Conservation (phyloP, 805 yeast genomes). For the Maudiozyma barnettii region DNA sequence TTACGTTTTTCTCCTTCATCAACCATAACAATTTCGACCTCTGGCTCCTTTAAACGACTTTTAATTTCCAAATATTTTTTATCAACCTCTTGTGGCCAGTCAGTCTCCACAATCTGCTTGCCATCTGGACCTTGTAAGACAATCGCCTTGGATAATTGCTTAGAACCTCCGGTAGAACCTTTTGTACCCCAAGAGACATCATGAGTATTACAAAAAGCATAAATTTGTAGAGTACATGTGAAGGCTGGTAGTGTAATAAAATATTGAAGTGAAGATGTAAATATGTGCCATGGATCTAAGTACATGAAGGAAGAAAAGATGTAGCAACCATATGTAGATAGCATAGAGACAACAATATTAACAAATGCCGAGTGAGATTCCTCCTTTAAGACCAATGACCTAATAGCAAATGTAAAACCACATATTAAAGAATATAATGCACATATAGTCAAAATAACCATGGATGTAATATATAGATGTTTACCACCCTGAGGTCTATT, state of each 20-base stretch:
- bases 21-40: conserved; percentile 20
- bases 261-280: conserved; percentile 82
- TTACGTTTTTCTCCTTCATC: conserved; percentile 36
- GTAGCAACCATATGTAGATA: conserved; percentile 89
- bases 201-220: conserved; percentile 95
- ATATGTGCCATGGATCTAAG: conserved; percentile 92
- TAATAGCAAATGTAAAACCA: conserved; percentile 70
- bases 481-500: conserved; percentile 96
- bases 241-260: conserved; percentile 84
- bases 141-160: conserved; percentile 70
- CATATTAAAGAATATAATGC: conserved; percentile 73
- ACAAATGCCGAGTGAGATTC: conserved; percentile 45
- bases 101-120: conserved; percentile 63
- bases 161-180: conserved; percentile 72
- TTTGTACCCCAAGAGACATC: conserved; percentile 97
- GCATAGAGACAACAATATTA: conserved; percentile 72
- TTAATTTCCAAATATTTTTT: conserved; percentile 30
- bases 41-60: conserved; percentile 30
- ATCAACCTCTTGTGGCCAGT: conserved; percentile 33
- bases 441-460: conserved; percentile 65
- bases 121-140: conserved; percentile 75
- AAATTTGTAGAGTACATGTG: conserved; percentile 85
- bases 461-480: conserved; percentile 61
- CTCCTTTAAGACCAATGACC: conserved; percentile 36
- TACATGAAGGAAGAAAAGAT: conserved; percentile 72